Percentiles rank a stretch among this genome's conserved stretches.
Evolutionary conservation across 1,284 basidiomycete genomes (phyloP).

Genomic region (Amylostereum areolatum): DNA sequence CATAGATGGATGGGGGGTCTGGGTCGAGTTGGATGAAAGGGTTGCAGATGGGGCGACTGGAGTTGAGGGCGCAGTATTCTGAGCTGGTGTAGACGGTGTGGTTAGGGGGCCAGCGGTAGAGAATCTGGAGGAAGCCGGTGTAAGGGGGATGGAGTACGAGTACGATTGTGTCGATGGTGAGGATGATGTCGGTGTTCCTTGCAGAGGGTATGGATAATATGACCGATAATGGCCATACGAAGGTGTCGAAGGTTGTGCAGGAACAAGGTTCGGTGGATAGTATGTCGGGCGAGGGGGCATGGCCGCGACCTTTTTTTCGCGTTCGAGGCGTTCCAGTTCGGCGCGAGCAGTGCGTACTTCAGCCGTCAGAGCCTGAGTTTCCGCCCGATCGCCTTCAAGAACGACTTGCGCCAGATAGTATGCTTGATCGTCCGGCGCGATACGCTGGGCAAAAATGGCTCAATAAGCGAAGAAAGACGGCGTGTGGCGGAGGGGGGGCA

Average conservation of each 20-base stretch:
- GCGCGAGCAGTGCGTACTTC: constrained; percentile 56
- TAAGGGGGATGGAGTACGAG: constrained; percentile 1
- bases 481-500: constrained; percentile 4
- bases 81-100: neutral
- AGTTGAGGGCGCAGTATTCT: constrained; percentile 13
- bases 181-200: constrained; percentile 10
- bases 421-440: constrained; percentile 53
- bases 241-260: neutral
- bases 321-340: constrained; percentile 61
- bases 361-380: constrained; percentile 45
- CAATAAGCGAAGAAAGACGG: constrained; percentile 3
- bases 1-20: constrained; percentile 19
- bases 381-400: constrained; percentile 58
- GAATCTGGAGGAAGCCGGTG: constrained; percentile 7
- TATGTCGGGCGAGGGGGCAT: constrained; percentile 28
- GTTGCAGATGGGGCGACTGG: constrained; percentile 15
- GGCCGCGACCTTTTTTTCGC: constrained; percentile 47
- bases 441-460: constrained; percentile 34
- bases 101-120: constrained; percentile 13
- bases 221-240: constrained; percentile 10
- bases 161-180: constrained; percentile 1
- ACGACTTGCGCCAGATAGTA: constrained; percentile 56
- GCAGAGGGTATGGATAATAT: constrained; percentile 9
- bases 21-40: constrained; percentile 17
- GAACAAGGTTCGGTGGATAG: constrained; percentile 13